Percentiles rank a stretch among this genome's conserved stretches.
These are phyloP conservation scores for Monarda citriodora DNA, from an alignment of 305 asterid species.

Conservation along the genomic window DNA sequence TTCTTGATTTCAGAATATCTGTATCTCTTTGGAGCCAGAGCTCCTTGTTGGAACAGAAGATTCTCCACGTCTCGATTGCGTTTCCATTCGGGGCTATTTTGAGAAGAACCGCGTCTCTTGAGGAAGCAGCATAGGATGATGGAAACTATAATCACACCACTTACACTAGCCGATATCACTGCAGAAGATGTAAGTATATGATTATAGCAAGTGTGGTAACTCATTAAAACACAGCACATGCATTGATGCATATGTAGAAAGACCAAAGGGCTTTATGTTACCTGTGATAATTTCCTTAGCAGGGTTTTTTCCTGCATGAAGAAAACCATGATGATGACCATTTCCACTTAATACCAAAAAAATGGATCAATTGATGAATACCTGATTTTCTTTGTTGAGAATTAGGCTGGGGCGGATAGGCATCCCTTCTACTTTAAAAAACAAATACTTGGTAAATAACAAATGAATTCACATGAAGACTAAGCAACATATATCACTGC, in stretches of 20 bases:
- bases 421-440: too few species aligned
- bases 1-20: slow-evolving; percentile 36
- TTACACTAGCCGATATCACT: not conserved
- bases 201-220: not conserved
- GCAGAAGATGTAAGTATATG: not conserved
- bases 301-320: not conserved
- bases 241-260: not conserved
- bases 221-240: too few species aligned
- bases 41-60: slow-evolving; percentile 8
- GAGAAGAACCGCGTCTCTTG: not conserved
- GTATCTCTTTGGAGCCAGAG: slow-evolving; percentile 22
- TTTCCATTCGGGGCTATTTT: not conserved
- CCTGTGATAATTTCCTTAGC: not conserved
- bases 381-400: too few species aligned
- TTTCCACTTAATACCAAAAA: too few species aligned
- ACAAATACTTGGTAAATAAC: too few species aligned
- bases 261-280: not conserved
- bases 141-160: not conserved
- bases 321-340: not conserved
- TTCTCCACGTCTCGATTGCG: not conserved
- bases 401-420: too few species aligned
- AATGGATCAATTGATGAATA: too few species aligned
- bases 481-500: too few species aligned
- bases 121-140: not conserved
- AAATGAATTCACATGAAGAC: too few species aligned